Evolutionary conservation across 768 basidiomycete genomes (phyloP).

Genomic region (Russula emetica): DNA sequence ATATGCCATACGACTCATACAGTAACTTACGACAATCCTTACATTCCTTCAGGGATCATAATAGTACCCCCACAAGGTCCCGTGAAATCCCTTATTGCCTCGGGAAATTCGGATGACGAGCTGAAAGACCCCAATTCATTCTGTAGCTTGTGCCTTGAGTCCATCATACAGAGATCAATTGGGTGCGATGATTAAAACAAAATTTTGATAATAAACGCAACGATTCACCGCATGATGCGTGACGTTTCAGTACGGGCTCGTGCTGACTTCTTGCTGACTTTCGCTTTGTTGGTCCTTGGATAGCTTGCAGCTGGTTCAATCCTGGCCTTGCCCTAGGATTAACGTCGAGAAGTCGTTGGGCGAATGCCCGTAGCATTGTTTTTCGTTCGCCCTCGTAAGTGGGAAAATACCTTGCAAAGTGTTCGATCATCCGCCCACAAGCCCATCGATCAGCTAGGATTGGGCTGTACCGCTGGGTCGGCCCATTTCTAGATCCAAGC

Average conservation of each 20-base stretch:
- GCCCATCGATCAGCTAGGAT: constrained; percentile 1
- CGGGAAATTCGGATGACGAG: background rate
- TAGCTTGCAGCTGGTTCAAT: background rate
- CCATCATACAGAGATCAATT: background rate
- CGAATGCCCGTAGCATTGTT: background rate
- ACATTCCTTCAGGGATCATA: too few species aligned
- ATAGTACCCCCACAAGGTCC: too few species aligned
- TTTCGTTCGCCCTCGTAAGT: background rate
- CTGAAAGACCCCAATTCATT: background rate
- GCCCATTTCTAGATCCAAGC: background rate
- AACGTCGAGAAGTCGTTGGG: background rate
- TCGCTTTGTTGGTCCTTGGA: background rate
- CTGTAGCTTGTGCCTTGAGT: background rate
- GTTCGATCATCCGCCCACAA: background rate
- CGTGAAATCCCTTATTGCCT: too few species aligned
- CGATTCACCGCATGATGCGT: background rate
- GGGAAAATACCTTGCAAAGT: background rate
- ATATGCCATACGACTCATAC: too few species aligned
- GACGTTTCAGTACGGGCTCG: background rate
- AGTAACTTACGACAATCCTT: too few species aligned
- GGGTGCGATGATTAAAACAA: background rate
- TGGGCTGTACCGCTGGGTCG: background rate
- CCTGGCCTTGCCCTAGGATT: background rate
- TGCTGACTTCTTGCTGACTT: background rate
- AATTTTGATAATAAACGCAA: too few species aligned